These are phyloP conservation scores for Phytophthora citrophthora DNA, from an alignment of 352 stramenopile species.

Conservation along the genomic window DNA sequence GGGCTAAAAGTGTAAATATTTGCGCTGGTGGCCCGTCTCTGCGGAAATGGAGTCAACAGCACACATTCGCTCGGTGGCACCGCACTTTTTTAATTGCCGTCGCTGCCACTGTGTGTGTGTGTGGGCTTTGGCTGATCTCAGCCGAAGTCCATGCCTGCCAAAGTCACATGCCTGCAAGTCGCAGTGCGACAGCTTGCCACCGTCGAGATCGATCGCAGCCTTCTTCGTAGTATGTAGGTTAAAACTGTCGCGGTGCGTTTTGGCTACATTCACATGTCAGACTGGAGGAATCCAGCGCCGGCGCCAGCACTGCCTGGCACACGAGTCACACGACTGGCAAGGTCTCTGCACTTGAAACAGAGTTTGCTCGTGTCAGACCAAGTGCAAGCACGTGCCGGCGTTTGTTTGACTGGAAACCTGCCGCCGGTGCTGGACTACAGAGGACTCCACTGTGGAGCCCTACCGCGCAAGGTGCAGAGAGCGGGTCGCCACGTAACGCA, in stretches of 20 bases:
- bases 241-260: no score
- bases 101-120: constrained; percentile 24
- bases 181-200: constrained; percentile 1
- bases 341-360: constrained; percentile 3
- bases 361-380: constrained; percentile 1
- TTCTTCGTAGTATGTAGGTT: no score
- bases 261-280: no score
- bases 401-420: constrained; percentile 21
- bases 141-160: not conserved
- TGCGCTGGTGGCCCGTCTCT: constrained; percentile 3
- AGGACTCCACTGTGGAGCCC: not conserved
- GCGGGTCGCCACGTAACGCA: constrained; percentile 29
- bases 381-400: constrained; percentile 11
- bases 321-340: constrained; percentile 7
- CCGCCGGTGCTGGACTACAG: not conserved
- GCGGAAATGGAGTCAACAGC: constrained; percentile 23
- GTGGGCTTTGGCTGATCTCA: not conserved
- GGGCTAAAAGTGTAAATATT: constrained; percentile 24
- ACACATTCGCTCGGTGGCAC: constrained; percentile 3
- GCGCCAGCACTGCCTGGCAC: not conserved
- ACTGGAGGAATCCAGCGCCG: no score
- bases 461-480: constrained; percentile 13
- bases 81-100: constrained; percentile 20
- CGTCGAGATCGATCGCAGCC: no score
- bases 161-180: no score